phyloP scores from a whole-genome alignment of 768 basidiomycete genomes.

The Clavaria fumosa region DNA sequence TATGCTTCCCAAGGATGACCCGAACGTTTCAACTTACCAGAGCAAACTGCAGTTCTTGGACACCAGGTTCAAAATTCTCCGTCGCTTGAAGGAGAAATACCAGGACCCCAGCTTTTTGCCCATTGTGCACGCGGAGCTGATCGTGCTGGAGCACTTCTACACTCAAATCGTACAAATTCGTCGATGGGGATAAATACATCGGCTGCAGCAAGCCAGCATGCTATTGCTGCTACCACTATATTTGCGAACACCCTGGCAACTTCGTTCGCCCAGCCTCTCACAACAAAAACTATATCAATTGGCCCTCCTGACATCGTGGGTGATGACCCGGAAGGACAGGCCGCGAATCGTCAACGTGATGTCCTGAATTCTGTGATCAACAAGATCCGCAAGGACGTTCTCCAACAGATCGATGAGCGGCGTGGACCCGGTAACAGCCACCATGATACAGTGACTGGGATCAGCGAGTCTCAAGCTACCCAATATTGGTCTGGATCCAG shows the following conservation, averaged over 20 bases:
- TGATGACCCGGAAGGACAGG: neutral
- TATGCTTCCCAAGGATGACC: neutral
- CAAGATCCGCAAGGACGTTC: conserved; percentile 1
- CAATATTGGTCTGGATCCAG: neutral
- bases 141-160: conserved; percentile 2
- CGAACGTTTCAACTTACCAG: neutral
- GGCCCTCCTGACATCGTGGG: conserved; percentile 1
- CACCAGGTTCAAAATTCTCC: neutral
- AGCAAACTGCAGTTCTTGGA: neutral
- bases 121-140: conserved; percentile 2
- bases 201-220: conserved; percentile 3
- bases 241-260: conserved; percentile 1
- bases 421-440: conserved; percentile 1
- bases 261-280: conserved; percentile 2
- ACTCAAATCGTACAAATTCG: conserved; percentile 1
- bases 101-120: conserved; percentile 1
- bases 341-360: neutral
- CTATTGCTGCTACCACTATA: conserved; percentile 5
- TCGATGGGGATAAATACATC: conserved; percentile 1
- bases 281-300: conserved; percentile 2
- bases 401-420: neutral
- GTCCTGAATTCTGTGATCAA: neutral
- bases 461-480: neutral
- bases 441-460: neutral
- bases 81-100: conserved; percentile 1